These are phyloP conservation scores for Schizonepeta tenuifolia DNA, from an alignment of 257 asterid species.

Conservation along the genomic window DNA sequence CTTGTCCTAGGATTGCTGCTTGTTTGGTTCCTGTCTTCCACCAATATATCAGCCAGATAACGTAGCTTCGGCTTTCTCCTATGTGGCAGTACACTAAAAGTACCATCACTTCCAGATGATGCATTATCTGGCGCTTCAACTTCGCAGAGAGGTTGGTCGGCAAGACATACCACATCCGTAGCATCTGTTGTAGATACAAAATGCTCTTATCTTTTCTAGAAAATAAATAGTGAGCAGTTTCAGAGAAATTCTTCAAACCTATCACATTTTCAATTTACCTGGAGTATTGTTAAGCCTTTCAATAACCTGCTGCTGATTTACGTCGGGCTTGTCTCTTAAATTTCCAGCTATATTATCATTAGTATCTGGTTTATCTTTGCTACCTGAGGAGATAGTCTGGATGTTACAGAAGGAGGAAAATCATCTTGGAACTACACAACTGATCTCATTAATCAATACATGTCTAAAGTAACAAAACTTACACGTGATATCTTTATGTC, in stretches of 20 bases:
- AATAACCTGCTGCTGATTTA: constrained; percentile 26
- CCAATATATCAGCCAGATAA: constrained; percentile 70
- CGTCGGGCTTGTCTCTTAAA: constrained; percentile 22
- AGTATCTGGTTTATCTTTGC: constrained; percentile 24
- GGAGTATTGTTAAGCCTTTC: constrained; percentile 24
- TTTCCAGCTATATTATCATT: constrained; percentile 24
- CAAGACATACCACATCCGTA: constrained; percentile 22
- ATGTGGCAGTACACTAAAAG: constrained; percentile 33
- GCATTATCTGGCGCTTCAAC: constrained; percentile 40
- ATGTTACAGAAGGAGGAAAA: constrained; percentile 20
- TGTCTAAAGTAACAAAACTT: constrained; percentile 12
- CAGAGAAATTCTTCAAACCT: constrained; percentile 3
- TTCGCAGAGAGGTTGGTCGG: constrained; percentile 35
- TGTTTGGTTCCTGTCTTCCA: constrained; percentile 41
- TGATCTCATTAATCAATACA: not conserved
- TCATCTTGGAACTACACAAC: not conserved
- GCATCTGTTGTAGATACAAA: constrained; percentile 34
- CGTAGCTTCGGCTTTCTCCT: constrained; percentile 68
- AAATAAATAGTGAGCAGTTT: constrained; percentile 12
- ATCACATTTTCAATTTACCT: constrained; percentile 35
- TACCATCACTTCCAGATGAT: constrained; percentile 54
- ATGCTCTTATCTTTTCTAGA: constrained; percentile 10
- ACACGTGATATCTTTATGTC: constrained; percentile 30
- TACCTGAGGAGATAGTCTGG: constrained; percentile 32
- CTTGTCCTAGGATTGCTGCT: constrained; percentile 29